phyloP scores from a whole-genome alignment of 495 filamentous ascomycete genomes.

The Neurospora sp. region DNA sequence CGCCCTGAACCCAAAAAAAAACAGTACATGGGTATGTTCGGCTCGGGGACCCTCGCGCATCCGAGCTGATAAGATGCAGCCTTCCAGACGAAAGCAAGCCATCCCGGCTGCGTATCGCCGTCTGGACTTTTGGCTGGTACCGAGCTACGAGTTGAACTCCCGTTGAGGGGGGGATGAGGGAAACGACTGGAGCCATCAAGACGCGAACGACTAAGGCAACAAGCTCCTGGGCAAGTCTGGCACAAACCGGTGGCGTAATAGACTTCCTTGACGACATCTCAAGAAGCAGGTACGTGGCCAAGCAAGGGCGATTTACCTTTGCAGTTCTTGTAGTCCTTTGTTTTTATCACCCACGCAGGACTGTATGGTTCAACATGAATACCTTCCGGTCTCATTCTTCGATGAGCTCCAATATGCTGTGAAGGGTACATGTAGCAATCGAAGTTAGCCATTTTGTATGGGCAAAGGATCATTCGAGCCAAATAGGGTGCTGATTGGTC shows the following conservation, averaged over 20 bases:
- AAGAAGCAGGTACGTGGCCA: not conserved
- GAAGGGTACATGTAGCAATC: not conserved
- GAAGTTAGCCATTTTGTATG: not conserved
- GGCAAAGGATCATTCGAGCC: not conserved
- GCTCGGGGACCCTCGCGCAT: not conserved
- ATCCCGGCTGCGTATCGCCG: not conserved
- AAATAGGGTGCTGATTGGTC: not conserved
- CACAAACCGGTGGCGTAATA: not conserved
- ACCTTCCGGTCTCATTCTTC: not conserved
- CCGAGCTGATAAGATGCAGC: not conserved
- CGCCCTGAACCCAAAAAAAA: not conserved
- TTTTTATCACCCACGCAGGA: not conserved
- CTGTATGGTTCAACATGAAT: not conserved
- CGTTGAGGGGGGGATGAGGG: not conserved
- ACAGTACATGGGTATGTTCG: not conserved
- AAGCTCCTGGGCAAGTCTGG: not conserved
- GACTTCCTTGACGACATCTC: not conserved
- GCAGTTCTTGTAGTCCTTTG: not conserved
- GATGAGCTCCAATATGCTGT: not conserved
- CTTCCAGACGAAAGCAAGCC: not conserved
- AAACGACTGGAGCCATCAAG: not conserved
- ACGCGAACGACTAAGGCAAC: not conserved
- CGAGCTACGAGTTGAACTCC: not conserved
- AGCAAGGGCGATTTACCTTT: not conserved
- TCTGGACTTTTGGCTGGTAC: not conserved